Percentiles rank a stretch among this genome's conserved stretches.
phyloP scores from a whole-genome alignment of 208 protist species.

The Endotrypanum monterogeii region DNA sequence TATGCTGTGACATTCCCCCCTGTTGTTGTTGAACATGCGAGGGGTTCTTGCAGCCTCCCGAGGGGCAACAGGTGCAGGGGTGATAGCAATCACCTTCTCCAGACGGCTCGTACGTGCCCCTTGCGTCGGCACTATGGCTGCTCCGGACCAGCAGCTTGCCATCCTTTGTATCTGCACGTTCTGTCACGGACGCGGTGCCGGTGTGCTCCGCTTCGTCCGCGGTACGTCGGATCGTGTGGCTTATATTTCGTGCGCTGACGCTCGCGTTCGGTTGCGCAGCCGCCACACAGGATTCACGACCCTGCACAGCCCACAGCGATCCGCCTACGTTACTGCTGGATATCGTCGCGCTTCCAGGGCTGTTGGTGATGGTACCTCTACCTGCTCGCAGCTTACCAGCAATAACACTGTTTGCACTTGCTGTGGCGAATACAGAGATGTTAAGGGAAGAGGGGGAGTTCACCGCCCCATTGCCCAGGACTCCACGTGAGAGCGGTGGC shows the following conservation, averaged over 20 bases:
- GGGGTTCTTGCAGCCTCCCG: background rate
- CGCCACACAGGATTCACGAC: slow-evolving; percentile 5
- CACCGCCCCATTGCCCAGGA: background rate
- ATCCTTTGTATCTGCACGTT: slow-evolving; percentile 2
- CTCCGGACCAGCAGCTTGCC: background rate
- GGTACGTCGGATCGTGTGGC: background rate
- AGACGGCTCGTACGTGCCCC: background rate
- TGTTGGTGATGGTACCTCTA: background rate
- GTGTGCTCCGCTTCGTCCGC: background rate
- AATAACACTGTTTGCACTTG: background rate
- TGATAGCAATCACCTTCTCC: background rate
- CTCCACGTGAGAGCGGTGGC: background rate
- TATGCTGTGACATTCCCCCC: background rate
- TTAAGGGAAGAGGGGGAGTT: background rate
- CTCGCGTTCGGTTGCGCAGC: background rate
- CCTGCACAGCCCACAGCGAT: slow-evolving; percentile 3
- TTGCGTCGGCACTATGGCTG: background rate
- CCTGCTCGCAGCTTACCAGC: background rate
- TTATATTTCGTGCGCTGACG: background rate
- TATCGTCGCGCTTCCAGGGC: background rate
- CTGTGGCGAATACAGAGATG: background rate
- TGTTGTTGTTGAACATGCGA: background rate
- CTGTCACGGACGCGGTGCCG: background rate
- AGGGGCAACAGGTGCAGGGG: background rate
- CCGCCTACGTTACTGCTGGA: background rate